phyloP scores from a whole-genome alignment of 305 asterid species.

The Fraxinus floribunda region DNA sequence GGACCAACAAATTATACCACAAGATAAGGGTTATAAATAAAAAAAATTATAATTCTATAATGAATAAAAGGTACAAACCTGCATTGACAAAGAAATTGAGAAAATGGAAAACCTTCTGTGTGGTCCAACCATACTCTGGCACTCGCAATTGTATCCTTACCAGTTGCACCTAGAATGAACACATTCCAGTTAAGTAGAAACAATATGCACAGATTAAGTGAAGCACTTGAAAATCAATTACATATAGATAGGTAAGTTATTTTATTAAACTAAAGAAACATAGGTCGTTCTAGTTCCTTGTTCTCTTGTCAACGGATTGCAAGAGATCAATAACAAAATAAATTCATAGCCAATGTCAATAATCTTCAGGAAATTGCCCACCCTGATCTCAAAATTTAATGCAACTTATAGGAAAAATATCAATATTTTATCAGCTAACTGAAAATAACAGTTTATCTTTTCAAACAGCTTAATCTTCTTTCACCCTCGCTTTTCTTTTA shows the following conservation, averaged over 20 bases:
- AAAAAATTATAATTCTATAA: background rate
- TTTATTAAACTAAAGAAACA: background rate
- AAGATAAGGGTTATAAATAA: background rate
- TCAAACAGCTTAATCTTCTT: background rate
- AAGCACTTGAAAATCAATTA: background rate
- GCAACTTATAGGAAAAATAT: background rate
- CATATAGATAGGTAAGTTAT: background rate
- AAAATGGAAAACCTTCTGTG: slow-evolving; percentile 95
- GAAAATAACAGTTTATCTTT: background rate
- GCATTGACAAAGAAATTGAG: slow-evolving; percentile 93
- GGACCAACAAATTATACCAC: background rate
- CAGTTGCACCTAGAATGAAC: slow-evolving; percentile 69
- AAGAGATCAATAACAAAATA: background rate
- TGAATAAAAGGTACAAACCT: slow-evolving; percentile 42
- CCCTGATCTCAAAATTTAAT: background rate
- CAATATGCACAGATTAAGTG: background rate
- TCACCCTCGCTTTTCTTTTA: background rate
- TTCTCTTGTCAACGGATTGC: background rate
- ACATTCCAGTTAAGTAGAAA: background rate
- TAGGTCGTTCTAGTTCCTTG: background rate
- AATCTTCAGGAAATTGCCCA: background rate
- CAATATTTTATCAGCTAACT: background rate
- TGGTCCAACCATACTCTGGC: slow-evolving; percentile 98
- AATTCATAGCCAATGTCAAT: background rate
- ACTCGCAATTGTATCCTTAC: slow-evolving; percentile 90